phyloP scores from a whole-genome alignment of 768 basidiomycete species.

The Tulasnella sp. region DNA sequence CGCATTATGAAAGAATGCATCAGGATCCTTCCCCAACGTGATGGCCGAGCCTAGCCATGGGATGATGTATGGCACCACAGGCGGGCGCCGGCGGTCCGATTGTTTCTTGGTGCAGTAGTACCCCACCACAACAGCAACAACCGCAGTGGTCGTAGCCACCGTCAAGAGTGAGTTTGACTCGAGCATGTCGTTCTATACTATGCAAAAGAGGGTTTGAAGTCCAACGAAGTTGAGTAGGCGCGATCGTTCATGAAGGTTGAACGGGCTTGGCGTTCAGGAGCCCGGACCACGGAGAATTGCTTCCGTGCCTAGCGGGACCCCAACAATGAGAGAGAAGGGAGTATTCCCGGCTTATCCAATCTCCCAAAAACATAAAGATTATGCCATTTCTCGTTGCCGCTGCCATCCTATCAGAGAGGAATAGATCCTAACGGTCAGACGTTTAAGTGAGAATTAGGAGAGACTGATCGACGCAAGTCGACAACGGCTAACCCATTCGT shows the following conservation, averaged over 20 bases:
- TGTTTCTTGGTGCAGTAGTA: not conserved
- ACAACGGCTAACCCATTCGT: too few relatives aligned
- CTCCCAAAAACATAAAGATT: too few relatives aligned
- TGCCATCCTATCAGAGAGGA: too few relatives aligned
- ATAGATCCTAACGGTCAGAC: too few relatives aligned
- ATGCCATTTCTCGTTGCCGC: too few relatives aligned
- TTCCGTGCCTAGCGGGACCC: too few relatives aligned
- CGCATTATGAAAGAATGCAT: constrained; percentile 17
- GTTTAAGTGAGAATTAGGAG: too few relatives aligned
- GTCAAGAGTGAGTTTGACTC: not conserved
- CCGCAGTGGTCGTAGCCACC: not conserved
- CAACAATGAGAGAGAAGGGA: not conserved
- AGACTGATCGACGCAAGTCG: too few relatives aligned
- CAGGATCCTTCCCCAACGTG: constrained; percentile 18
- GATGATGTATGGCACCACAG: constrained; percentile 14
- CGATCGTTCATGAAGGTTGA: not conserved
- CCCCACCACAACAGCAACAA: not conserved
- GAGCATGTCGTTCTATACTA: not conserved
- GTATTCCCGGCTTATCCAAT: not conserved
- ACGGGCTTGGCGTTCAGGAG: not conserved
- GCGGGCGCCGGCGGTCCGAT: not conserved
- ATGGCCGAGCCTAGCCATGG: constrained; percentile 24
- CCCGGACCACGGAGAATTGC: not conserved
- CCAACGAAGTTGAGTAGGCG: not conserved
- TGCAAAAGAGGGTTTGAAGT: not conserved